Conservation (phyloP, 2,329 filamentous ascomycete genomes). For the Leptographium radiaticola region DNA sequence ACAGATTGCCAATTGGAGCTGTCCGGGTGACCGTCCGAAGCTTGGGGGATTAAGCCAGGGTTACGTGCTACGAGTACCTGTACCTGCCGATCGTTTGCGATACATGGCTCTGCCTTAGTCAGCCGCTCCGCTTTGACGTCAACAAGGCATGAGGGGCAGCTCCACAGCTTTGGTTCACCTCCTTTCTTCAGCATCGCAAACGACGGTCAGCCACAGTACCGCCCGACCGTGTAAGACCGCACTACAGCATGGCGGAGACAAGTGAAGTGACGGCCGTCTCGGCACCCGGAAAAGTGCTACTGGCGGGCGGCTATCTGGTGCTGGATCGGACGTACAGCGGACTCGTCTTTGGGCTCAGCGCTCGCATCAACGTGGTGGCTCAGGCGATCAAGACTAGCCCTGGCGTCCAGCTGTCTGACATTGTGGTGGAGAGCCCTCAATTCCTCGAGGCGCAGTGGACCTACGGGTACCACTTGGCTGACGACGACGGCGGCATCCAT, state of each 20-base stretch:
- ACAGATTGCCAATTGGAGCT: not conserved
- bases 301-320: slow-evolving; percentile 90
- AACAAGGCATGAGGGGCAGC: not conserved
- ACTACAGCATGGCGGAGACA: slow-evolving; percentile 5
- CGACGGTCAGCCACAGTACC: not conserved
- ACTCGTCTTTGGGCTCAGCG: slow-evolving; percentile 53
- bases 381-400: slow-evolving; percentile 43
- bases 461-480: slow-evolving; percentile 62
- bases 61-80: not conserved
- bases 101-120: not conserved
- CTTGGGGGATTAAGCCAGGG: not conserved
- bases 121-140: not conserved
- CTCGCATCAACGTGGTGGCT: slow-evolving; percentile 53
- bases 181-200: not conserved
- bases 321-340: slow-evolving; percentile 79
- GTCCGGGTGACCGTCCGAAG: not conserved
- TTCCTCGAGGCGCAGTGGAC: slow-evolving; percentile 80
- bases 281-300: slow-evolving; percentile 88
- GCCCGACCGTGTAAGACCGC: not conserved
- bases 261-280: slow-evolving; percentile 49
- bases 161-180: slow-evolving; percentile 1
- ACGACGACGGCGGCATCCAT: slow-evolving; percentile 63
- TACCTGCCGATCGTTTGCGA: not conserved
- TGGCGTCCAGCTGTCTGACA: slow-evolving; percentile 54
- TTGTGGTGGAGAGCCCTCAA: slow-evolving; percentile 84